Conservation (phyloP, 2,329 filamentous ascomycete species). For the Didymella lethalis region DNA sequence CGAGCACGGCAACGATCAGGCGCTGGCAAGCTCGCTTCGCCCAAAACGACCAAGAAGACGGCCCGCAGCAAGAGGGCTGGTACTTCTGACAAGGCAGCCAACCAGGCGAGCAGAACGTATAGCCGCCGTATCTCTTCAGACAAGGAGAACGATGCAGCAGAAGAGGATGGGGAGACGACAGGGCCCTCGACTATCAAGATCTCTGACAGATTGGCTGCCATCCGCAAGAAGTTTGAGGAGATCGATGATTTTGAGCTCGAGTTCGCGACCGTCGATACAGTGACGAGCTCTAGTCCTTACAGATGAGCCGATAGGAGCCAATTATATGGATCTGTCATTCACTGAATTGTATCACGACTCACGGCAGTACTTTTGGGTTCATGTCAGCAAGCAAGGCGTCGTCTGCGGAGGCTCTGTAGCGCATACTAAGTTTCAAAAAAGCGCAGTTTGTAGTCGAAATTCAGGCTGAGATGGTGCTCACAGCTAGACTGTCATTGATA, state of each 20-base stretch:
- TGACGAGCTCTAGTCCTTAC: slow-evolving; percentile 53
- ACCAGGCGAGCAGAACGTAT: slow-evolving; percentile 43
- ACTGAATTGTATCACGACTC: not conserved
- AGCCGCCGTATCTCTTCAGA: slow-evolving; percentile 51
- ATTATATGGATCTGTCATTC: not conserved
- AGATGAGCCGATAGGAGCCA: slow-evolving; percentile 26
- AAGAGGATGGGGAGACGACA: slow-evolving; percentile 35
- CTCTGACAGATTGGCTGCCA: slow-evolving; percentile 52
- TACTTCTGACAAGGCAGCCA: slow-evolving; percentile 26
- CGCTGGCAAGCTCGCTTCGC: slow-evolving; percentile 28
- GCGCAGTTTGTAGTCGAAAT: not conserved
- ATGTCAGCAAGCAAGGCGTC: slow-evolving; percentile 12
- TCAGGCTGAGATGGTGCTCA: not conserved
- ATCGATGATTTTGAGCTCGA: slow-evolving; percentile 61
- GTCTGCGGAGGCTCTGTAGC: not conserved
- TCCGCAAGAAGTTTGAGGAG: slow-evolving; percentile 58
- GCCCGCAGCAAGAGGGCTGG: slow-evolving; percentile 34
- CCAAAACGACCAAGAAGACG: slow-evolving; percentile 39
- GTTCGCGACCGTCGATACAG: slow-evolving; percentile 58
- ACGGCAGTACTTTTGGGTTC: not conserved
- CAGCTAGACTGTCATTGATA: not conserved
- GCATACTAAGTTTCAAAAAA: not conserved
- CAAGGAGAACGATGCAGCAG: slow-evolving; percentile 52
- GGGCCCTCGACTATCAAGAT: slow-evolving; percentile 40
- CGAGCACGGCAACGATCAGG: slow-evolving; percentile 30